Evolutionary conservation across 192 early-diverging fungal genomes (phyloP).

Genomic region (Coemansia sp.): DNA sequence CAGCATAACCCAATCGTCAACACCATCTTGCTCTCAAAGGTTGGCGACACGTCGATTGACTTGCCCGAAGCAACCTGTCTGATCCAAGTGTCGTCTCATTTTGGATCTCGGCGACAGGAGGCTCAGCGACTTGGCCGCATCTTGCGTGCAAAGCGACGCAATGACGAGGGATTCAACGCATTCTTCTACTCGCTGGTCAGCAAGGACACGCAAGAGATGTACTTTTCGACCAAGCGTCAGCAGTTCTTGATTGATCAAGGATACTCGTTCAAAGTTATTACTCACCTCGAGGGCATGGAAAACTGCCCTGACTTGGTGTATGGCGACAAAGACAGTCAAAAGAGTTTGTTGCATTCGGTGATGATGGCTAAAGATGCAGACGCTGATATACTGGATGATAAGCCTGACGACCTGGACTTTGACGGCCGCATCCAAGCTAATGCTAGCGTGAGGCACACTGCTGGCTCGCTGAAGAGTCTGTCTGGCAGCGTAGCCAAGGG

Average conservation of each 20-base stretch:
- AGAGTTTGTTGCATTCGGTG: constrained; percentile 84
- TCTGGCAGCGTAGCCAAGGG: constrained; percentile 61
- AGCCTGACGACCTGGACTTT: constrained; percentile 63
- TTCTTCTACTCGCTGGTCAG: constrained; percentile 99
- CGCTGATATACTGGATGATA: constrained; percentile 62
- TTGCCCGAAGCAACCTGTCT: constrained; percentile 97
- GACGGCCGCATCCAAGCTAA: constrained; percentile 29
- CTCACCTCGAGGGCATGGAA: constrained; percentile 91
- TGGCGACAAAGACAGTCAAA: constrained; percentile 68
- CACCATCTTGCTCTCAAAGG: constrained; percentile 87
- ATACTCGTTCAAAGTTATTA: constrained; percentile 99
- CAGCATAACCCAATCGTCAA: constrained; percentile 88
- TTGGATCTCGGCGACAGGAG: constrained; percentile 97
- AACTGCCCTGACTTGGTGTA: constrained; percentile 77
- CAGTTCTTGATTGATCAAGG: constrained; percentile 99
- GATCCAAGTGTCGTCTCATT: constrained; percentile 99
- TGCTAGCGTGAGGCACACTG: constrained; percentile 55
- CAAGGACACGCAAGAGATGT: constrained; percentile 98
- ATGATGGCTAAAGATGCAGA: constrained; percentile 69
- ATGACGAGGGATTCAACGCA: constrained; percentile 93
- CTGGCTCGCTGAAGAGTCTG: constrained; percentile 77
- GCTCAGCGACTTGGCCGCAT: constrained; percentile 96
- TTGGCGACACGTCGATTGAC: constrained; percentile 99
- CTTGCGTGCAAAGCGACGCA: constrained; percentile 90
- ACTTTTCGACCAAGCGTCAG: constrained; percentile 96